Percentiles rank a stretch among this genome's conserved stretches.
phyloP scores from a whole-genome alignment of 2,329 filamentous ascomycete species.

The Massarina eburnea region DNA sequence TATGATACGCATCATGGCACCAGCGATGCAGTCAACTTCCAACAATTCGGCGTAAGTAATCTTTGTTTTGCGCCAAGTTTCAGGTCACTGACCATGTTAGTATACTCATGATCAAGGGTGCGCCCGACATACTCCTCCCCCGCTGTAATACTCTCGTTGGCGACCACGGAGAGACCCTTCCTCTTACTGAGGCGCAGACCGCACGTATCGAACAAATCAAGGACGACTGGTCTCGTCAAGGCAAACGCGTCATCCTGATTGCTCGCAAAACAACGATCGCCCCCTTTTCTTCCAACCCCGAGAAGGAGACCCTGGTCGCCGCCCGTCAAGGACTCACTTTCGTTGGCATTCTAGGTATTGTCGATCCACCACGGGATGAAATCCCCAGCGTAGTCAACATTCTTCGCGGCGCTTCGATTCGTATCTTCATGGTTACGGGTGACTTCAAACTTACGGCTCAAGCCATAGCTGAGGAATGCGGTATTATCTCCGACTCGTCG shows the following conservation, averaged over 20 bases:
- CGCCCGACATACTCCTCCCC: conserved; percentile 70
- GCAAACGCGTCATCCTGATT: conserved; percentile 67
- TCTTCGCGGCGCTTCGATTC: conserved; percentile 68
- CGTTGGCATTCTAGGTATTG: conserved; percentile 60
- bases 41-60: conserved; percentile 24
- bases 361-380: conserved; percentile 62
- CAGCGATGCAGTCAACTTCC: conserved; percentile 31
- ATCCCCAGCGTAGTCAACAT: conserved; percentile 62
- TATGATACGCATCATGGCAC: conserved; percentile 66
- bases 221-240: conserved; percentile 68
- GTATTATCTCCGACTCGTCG: conserved; percentile 63
- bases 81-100: conserved; percentile 14
- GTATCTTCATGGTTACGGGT: conserved; percentile 81
- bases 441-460: conserved; percentile 75
- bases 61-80: background rate
- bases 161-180: conserved; percentile 54
- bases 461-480: conserved; percentile 71
- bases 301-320: conserved; percentile 59
- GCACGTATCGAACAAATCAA: conserved; percentile 61
- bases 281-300: conserved; percentile 52
- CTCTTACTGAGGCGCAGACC: conserved; percentile 52
- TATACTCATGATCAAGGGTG: conserved; percentile 75
- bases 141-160: conserved; percentile 62
- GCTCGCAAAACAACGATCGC: conserved; percentile 60
- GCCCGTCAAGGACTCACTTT: conserved; percentile 54